Base-by-base conservation (phyloP, 2,329 filamentous ascomycete species). In the Leptosphaerulina australis region DNA sequence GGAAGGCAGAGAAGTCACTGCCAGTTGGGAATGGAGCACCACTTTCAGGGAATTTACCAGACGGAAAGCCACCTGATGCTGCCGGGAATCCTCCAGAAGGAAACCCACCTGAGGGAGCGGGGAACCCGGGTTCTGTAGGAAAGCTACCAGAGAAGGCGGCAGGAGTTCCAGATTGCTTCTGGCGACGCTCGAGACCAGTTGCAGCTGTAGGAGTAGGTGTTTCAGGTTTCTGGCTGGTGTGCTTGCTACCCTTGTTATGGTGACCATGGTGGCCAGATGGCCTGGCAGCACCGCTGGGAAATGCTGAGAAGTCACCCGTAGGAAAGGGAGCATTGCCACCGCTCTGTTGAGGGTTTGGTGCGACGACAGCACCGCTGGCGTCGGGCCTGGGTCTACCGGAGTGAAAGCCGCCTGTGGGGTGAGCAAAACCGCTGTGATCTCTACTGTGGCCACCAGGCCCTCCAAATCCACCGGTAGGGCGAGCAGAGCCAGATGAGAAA, bases 221-320 rank as follows among this genome's bases (percentile, higher is more conserved):
- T 18, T 35, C 31, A 7, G 30, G 34, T 6, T n/a, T n/a, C n/a
- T 22, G 5, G 5, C 46, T 31, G 11, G 25, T 44, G 12, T 31
- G 46, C 3, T 33, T 22, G 1, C 17, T 18, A n/a, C 38, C 26
- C 24, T 44, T 35, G 3, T 34, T 28, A 12, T 53, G 37, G 31
- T 44, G 37, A 3, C 49, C 49, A 24, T 35, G 40, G 24, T 29
- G 24, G 12, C 37, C 38, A 41, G 38, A 15, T 3, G 50, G 50
- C 4, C 7, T 34, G 2, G 50, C 50, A 35, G 21, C 50, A n/a
- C 50, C 44, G 10, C 26, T 36, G 1, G 50, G 44, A 34, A 53
- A 48, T 2, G n/a, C 50, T 3, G 37, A 29, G 24, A 47, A 43
- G 22, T 28, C 21, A 9, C 26, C 49, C 9, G 21, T 47, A 6